These are phyloP conservation scores for Coemansia sp. DNA, from an alignment of 192 early-diverging fungal species.

Conservation along the genomic window DNA sequence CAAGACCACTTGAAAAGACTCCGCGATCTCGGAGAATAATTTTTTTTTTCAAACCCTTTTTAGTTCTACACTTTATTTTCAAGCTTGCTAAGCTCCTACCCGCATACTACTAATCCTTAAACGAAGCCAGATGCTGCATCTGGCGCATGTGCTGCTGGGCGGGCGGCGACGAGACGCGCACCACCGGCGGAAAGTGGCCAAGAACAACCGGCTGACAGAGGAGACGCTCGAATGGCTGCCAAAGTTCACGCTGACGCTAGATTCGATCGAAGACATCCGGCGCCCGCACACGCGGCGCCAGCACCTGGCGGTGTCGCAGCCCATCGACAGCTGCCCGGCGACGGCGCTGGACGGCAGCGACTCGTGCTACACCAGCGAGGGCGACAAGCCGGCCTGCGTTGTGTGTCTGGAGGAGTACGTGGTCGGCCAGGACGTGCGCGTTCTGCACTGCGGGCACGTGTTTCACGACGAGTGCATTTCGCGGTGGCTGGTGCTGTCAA, in stretches of 20 bases:
- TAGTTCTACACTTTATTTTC: too few species aligned
- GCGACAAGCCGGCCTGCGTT: slow-evolving; percentile 50
- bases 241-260: slow-evolving; percentile 18
- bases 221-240: slow-evolving; percentile 19
- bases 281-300: slow-evolving; percentile 19
- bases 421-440: slow-evolving; percentile 54
- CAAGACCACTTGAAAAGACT: too few species aligned
- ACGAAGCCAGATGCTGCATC: too few species aligned
- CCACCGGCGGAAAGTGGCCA: neutral
- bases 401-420: slow-evolving; percentile 65
- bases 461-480: slow-evolving; percentile 65
- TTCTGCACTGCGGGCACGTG: slow-evolving; percentile 60
- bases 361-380: neutral
- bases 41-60: too few species aligned
- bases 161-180: neutral
- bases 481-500: slow-evolving; percentile 33
- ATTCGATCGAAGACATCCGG: slow-evolving; percentile 25
- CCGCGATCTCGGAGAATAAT: too few species aligned
- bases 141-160: too few species aligned
- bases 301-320: slow-evolving; percentile 7
- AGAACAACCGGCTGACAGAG: neutral
- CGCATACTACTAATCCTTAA: too few species aligned
- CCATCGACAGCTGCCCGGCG: neutral
- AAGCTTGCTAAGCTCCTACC: too few species aligned
- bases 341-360: neutral